A percentile compares a stretch with the other conserved stretches of the same genome.
Evolutionary conservation across 352 stramenopile genomes (phyloP).

Genomic region (Pythium rishiriense): DNA sequence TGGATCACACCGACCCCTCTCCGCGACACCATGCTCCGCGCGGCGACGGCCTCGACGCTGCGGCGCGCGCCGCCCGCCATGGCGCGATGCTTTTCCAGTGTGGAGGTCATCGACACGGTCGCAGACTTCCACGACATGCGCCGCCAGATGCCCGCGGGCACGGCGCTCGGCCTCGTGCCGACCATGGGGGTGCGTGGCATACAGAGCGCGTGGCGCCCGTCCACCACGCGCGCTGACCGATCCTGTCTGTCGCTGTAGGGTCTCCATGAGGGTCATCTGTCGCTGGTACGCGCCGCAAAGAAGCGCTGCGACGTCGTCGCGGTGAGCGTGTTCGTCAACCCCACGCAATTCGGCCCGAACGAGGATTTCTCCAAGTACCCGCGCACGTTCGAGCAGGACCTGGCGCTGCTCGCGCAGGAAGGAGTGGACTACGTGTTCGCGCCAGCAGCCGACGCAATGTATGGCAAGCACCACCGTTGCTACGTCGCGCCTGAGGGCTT

Average conservation of each 20-base stretch:
- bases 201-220: too few relatives aligned
- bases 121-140: constrained; percentile 56
- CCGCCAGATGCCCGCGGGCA: constrained; percentile 41
- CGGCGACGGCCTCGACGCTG: background rate
- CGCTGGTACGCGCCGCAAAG: constrained; percentile 87
- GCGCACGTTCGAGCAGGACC: constrained; percentile 93
- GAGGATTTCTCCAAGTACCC: constrained; percentile 99
- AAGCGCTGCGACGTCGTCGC: constrained; percentile 93
- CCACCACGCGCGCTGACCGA: background rate
- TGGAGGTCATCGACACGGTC: constrained; percentile 62
- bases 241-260: constrained; percentile 44
- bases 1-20: background rate
- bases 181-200: constrained; percentile 97
- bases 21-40: background rate
- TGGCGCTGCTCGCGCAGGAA: constrained; percentile 78
- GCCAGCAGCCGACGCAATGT: constrained; percentile 87
- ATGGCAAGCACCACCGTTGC: constrained; percentile 71
- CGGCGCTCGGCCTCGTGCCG: constrained; percentile 95
- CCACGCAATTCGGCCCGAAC: constrained; percentile 96
- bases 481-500: constrained; percentile 95
- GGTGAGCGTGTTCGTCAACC: constrained; percentile 99
- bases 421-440: constrained; percentile 93
- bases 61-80: background rate
- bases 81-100: constrained; percentile 20
- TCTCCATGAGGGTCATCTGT: constrained; percentile 96